Evolutionary conservation across 1,284 basidiomycete species (phyloP).

Genomic region (Austroboletus niveus): DNA sequence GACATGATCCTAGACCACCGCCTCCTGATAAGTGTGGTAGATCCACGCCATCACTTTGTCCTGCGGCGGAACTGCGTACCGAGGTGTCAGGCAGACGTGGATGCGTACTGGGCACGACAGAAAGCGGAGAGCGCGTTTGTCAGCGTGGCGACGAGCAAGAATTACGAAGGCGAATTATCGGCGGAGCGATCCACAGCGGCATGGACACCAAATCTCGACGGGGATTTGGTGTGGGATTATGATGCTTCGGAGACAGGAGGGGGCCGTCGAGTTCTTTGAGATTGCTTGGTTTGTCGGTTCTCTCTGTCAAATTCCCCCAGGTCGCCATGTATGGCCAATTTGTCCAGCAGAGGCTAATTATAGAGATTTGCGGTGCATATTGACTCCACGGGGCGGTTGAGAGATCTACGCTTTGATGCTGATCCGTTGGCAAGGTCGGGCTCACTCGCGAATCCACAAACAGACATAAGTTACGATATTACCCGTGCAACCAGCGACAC

Average conservation of each 20-base stretch:
- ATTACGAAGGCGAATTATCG: constrained; percentile 35
- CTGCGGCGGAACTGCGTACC: constrained; percentile 29
- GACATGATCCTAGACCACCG: constrained; percentile 39
- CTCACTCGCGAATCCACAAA: constrained; percentile 12
- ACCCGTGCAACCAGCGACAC: constrained; percentile 15
- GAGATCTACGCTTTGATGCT: constrained; percentile 32
- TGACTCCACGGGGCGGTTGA: constrained; percentile 4
- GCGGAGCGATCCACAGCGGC: constrained; percentile 46
- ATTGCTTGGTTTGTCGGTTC: constrained; percentile 19
- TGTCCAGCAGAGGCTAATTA: constrained; percentile 20
- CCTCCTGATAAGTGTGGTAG: constrained; percentile 9
- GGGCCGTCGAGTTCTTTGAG: constrained; percentile 14
- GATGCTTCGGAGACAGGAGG: constrained; percentile 25
- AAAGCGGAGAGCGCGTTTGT: constrained; percentile 13
- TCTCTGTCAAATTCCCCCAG: constrained; percentile 19
- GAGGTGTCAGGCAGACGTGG: constrained; percentile 27
- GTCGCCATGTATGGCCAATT: constrained; percentile 25
- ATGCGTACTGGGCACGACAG: constrained; percentile 41
- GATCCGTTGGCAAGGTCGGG: constrained; percentile 23
- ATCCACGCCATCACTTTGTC: constrained; percentile 5
- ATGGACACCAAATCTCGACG: constrained; percentile 37
- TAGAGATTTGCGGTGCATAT: constrained; percentile 18
- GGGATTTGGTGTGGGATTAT: constrained; percentile 24
- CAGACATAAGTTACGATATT: constrained; percentile 22
- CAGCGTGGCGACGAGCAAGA: constrained; percentile 24